Evolutionary conservation across 192 early-diverging fungal species (phyloP).

Genomic region (Pilobolus umbonatus): DNA sequence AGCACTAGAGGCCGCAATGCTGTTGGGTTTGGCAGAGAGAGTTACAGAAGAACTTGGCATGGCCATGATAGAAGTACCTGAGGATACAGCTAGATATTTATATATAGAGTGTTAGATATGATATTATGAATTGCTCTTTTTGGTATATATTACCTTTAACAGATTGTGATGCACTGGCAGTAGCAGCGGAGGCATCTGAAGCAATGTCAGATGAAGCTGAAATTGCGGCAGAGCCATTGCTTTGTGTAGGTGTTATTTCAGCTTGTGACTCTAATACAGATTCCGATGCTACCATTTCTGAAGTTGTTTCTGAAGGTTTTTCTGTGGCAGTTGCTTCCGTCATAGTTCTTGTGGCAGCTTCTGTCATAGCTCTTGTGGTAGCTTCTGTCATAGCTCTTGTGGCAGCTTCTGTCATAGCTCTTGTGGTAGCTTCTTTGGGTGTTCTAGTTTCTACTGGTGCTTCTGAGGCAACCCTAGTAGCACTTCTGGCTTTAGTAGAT

Average conservation of each 20-base stretch:
- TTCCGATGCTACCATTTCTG: not conserved
- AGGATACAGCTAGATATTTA: not conserved
- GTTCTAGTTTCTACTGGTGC: not conserved
- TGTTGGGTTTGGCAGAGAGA: not conserved
- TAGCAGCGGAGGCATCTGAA: not conserved
- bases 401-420: too few species aligned
- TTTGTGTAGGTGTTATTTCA: not conserved
- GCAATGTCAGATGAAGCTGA: not conserved
- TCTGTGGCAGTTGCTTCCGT: not conserved
- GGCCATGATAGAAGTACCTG: conserved; percentile 1
- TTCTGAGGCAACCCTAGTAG: not conserved
- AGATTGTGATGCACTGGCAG: not conserved
- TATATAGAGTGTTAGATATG: not conserved
- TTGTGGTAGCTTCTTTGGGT: not conserved
- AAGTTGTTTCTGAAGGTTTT: conserved; percentile 1
- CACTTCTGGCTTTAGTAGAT: too few species aligned
- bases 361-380: not conserved
- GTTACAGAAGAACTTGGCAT: not conserved
- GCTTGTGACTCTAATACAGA: not conserved
- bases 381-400: not conserved
- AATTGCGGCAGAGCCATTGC: not conserved
- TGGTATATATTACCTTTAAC: too few species aligned
- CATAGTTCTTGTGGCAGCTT: not conserved
- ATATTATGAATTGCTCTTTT: not conserved
- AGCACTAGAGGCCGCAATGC: not conserved